A percentile compares a stretch with the other conserved stretches of the same genome.
phyloP scores from a whole-genome alignment of 169 alveolate species.

The Toxoplasma gondii region DNA sequence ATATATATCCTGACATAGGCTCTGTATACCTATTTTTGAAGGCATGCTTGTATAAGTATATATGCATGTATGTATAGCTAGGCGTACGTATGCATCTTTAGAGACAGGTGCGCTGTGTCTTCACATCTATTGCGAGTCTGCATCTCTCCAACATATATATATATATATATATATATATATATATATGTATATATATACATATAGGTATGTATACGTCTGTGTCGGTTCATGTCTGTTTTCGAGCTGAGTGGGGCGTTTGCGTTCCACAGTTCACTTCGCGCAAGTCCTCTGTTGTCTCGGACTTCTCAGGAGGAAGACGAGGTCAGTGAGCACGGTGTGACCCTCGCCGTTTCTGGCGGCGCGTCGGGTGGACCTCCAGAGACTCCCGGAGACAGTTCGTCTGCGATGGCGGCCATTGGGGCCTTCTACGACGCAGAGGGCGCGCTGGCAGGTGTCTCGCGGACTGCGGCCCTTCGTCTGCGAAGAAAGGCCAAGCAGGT shows the following conservation, averaged over 20 bases:
- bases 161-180: too few species aligned
- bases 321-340: background rate
- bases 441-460: constrained; percentile 46
- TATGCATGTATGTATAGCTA: too few species aligned
- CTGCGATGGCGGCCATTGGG: background rate
- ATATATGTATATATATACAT: too few species aligned
- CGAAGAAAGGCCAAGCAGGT: constrained; percentile 36
- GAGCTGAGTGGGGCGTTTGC: too few species aligned
- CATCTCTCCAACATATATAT: too few species aligned
- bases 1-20: background rate
- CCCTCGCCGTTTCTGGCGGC: background rate
- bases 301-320: background rate
- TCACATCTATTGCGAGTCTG: too few species aligned
- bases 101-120: too few species aligned
- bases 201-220: too few species aligned
- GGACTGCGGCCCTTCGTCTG: constrained; percentile 31
- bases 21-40: background rate
- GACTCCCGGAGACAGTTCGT: background rate
- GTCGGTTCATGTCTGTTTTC: too few species aligned
- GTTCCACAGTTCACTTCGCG: background rate
- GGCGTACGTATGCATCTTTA: background rate
- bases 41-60: background rate
- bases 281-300: background rate
- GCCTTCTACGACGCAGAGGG: constrained; percentile 26
- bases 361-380: background rate